Evolutionary conservation across 1,284 basidiomycete species (phyloP).

Genomic region (Termitomyces sp.): DNA sequence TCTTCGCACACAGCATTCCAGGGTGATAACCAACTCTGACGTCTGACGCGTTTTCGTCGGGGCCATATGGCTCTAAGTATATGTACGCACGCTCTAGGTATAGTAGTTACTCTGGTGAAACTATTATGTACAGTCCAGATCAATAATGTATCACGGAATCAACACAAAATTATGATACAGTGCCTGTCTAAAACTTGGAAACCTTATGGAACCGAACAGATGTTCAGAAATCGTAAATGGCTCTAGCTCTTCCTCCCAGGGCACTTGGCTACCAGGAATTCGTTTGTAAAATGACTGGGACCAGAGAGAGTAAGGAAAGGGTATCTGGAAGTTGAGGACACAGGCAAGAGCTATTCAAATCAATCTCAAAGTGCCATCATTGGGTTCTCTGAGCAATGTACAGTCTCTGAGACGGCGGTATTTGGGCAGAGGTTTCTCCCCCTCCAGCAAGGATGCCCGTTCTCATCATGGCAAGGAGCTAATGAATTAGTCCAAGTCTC

Average conservation of each 20-base stretch:
- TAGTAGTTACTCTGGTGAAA: not conserved
- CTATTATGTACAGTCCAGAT: not conserved
- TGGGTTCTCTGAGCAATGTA: slow-evolving; percentile 22
- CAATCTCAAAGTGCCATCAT: not conserved
- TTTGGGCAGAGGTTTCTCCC: slow-evolving; percentile 42
- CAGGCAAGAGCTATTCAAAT: not conserved
- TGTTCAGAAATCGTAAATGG: not conserved
- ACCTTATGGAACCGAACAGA: not conserved
- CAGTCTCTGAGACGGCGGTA: slow-evolving; percentile 24
- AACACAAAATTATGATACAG: not conserved
- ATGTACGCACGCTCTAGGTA: not conserved
- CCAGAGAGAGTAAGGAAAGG: not conserved
- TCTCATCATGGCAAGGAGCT: slow-evolving; percentile 80
- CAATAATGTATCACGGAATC: not conserved
- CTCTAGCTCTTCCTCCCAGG: too few species aligned
- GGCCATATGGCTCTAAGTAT: not conserved
- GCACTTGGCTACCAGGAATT: not conserved
- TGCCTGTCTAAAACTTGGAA: too few species aligned
- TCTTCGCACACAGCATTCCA: not conserved
- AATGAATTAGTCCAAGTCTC: not conserved
- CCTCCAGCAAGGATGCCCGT: slow-evolving; percentile 76
- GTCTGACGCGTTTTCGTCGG: not conserved
- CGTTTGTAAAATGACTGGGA: not conserved
- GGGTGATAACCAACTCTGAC: not conserved
- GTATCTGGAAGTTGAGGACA: not conserved